Evolutionary conservation across 2,329 filamentous ascomycete species (phyloP), one percentile per base, ranked within the genome.

Genomic region (Fusarium ambrosium): DNA sequence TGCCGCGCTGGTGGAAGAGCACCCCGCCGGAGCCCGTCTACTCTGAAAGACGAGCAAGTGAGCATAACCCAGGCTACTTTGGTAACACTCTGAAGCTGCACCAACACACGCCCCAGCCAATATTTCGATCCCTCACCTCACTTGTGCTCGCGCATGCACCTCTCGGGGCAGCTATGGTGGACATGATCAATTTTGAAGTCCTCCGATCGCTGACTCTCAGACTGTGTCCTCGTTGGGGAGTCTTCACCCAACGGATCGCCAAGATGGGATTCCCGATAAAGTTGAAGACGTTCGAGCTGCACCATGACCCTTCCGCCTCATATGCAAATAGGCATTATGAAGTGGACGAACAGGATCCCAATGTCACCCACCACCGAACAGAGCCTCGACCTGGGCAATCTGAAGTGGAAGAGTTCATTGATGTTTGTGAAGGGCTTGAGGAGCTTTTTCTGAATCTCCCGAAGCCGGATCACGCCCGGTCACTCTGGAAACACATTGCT

Each of bases 61-160:
- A 41, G 20, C 3, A n/a, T 14, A 2, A 53, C 24, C 2, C 9
- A 11, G 48, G 27, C 6, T 55, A 55, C 48, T 32, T 55, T 32
- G 27, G 51, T 11, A 16, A 34, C 18, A 1, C 2, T n/a, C 16
- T 41, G 22, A 29, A 29, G 22, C 36, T 41, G 20, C 20, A 37
- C 6, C 0, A 37, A 1, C n/a, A 34, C 4, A 0, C 4, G 1
- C 1, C 22, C 2, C 56, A 27, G 32, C 34, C 56, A 41, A 0
- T 29, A 2, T 55, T 51, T 4, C 58, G 7, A 39, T 0, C 0
- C 1, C 58, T 32, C 24, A 61, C 20, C 22, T 29, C 18, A 6
- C 22, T 43, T 14, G 20, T 27, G 24, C 58, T 61, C 37, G 8
- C 24, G 11, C 0, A 32, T 18, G 22, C 6, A 10, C 6, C 36